phyloP scores from a whole-genome alignment of 805 yeast species.

The Metschnikowia dekortorum region DNA sequence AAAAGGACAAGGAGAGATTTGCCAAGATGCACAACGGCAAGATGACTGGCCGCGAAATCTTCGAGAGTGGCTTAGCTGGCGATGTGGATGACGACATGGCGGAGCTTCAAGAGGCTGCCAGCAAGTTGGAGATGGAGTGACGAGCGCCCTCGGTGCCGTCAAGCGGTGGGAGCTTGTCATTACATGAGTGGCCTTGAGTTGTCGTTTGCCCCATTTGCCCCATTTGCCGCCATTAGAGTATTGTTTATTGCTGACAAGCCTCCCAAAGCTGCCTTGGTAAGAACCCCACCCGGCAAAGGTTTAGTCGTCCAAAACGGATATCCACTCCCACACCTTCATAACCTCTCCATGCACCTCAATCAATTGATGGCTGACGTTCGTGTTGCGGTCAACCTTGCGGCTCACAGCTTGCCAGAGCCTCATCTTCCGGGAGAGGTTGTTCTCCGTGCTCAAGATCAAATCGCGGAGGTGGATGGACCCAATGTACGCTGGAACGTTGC shows the following conservation, averaged over 20 bases:
- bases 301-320: conserved; percentile 18
- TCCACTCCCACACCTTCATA: conserved; percentile 87
- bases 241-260: too few relatives aligned
- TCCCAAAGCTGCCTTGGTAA: too few relatives aligned
- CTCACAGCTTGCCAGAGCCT: conserved; percentile 58
- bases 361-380: conserved; percentile 58
- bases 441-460: conserved; percentile 44
- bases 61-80: conserved; percentile 83
- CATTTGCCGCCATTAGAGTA: too few relatives aligned
- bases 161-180: too few relatives aligned
- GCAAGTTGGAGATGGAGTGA: conserved; percentile 13
- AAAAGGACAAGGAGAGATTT: conserved; percentile 49
- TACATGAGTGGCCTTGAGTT: too few relatives aligned
- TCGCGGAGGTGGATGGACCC: conserved; percentile 74
- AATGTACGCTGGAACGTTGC: conserved; percentile 41
- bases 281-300: background rate
- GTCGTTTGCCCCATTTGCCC: too few relatives aligned
- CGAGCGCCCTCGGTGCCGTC: too few relatives aligned
- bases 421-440: conserved; percentile 29
- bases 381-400: conserved; percentile 55
- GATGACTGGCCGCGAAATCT: conserved; percentile 83
- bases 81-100: conserved; percentile 45
- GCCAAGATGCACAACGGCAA: conserved; percentile 65
- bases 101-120: conserved; percentile 18
- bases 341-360: conserved; percentile 83